A percentile compares a stretch with the other conserved stretches of the same genome.
Conservation (phyloP, 306 rosid genomes). For the Fagus sylvatica region DNA sequence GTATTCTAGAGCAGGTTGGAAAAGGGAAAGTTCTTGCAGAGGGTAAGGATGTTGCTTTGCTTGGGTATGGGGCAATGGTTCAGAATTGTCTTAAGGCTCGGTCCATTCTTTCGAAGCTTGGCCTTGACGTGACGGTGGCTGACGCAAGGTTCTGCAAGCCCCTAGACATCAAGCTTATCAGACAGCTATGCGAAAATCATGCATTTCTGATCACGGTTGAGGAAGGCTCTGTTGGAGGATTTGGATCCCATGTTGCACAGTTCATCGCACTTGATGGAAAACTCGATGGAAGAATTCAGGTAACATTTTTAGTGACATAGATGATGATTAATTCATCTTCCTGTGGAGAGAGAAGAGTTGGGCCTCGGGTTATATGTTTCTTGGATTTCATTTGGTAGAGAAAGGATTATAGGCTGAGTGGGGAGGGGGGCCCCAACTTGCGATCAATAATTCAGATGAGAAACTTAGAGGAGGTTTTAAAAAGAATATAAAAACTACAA, state of each 20-base stretch:
- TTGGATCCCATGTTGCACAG: conserved; percentile 94
- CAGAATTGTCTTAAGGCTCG: conserved; percentile 85
- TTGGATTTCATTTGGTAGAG: not conserved
- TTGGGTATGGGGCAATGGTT: conserved; percentile 96
- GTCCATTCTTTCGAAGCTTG: conserved; percentile 77
- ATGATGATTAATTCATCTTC: not conserved
- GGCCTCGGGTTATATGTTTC: not conserved
- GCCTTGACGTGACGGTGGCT: conserved; percentile 86
- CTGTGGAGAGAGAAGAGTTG: not conserved
- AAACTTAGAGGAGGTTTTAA: too few species aligned
- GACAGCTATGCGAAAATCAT: conserved; percentile 78
- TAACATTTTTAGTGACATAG: conserved; percentile 26
- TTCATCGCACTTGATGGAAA: conserved; percentile 83
- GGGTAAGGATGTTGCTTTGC: conserved; percentile 84
- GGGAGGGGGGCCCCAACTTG: too few species aligned
- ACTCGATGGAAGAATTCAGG: conserved; percentile 80
- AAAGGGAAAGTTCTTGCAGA: conserved; percentile 74
- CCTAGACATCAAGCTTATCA: conserved; percentile 76
- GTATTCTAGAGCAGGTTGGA: conserved; percentile 60
- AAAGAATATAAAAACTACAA: too few species aligned
- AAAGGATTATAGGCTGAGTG: not conserved
- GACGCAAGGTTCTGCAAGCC: conserved; percentile 99
- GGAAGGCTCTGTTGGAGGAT: conserved; percentile 95
- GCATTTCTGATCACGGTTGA: conserved; percentile 82
- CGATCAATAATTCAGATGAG: too few species aligned